phyloP scores from a whole-genome alignment of 768 basidiomycete genomes.

The Serendipita sp. region DNA sequence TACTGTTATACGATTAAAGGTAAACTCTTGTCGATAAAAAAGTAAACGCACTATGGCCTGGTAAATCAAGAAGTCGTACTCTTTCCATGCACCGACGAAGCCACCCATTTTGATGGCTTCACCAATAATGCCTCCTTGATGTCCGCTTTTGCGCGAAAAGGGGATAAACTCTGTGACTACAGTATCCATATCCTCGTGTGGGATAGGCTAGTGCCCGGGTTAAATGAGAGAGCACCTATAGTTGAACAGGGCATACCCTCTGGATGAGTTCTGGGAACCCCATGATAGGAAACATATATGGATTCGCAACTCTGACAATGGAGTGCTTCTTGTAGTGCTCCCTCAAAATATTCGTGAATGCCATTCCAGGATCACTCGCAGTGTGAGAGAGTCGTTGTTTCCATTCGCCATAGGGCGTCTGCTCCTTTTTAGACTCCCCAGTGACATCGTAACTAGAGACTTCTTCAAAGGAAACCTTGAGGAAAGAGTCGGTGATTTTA shows the following conservation, averaged over 20 bases:
- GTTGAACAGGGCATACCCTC: neutral
- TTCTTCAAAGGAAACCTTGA: conserved; percentile 28
- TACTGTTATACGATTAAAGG: conserved; percentile 17
- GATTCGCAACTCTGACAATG: conserved; percentile 32
- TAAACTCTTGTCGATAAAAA: neutral
- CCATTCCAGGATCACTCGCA: neutral
- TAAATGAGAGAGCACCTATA: neutral
- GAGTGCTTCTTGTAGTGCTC: conserved; percentile 46
- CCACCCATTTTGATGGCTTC: conserved; percentile 37
- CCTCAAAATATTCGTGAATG: conserved; percentile 31
- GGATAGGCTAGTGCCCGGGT: conserved; percentile 30
- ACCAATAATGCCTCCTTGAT: conserved; percentile 32
- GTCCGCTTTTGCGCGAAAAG: conserved; percentile 24
- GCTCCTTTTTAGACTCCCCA: neutral
- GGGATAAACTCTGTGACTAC: conserved; percentile 28
- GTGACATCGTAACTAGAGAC: conserved; percentile 9
- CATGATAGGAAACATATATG: conserved; percentile 30
- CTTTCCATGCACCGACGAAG: conserved; percentile 40
- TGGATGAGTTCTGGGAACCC: conserved; percentile 29
- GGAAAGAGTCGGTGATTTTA: conserved; percentile 24
- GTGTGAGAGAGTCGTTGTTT: conserved; percentile 7
- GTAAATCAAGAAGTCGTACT: conserved; percentile 40
- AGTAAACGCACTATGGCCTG: conserved; percentile 27
- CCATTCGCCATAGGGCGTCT: conserved; percentile 2
- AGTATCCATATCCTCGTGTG: neutral